Base-by-base conservation (phyloP, 257 asterid species). In the Marsdenia floribunda region DNA sequence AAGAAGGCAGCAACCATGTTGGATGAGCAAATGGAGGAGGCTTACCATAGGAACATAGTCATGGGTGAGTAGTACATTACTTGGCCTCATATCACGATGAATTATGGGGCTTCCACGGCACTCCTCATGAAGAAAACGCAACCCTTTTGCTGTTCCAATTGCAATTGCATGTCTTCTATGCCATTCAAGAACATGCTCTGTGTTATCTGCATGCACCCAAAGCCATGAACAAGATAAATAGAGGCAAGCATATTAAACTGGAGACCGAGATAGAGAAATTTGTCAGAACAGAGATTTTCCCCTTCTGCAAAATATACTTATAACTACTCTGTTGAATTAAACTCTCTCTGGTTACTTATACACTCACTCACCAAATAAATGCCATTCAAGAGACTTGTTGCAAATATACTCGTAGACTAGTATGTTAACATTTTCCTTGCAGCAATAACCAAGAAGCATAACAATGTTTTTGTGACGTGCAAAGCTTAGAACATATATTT, bases 21-120 rank as follows among this genome's bases (percentile, higher is more conserved):
- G 22, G 42, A 46, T 42, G 40, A 66, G 66, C 38, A 59, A 54
- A 59, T n/a, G 35, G 44, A 59, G 35, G 37, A 40, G 4, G 35
- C 38, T 78, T 82, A 89, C 93, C 96, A 91, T 86, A 22, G 97
- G 93, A 77, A 89, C 97, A 85, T 79, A 89, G 78, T 91, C 92
- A 61, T 89, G 93, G 52, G 97, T 91, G 54, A 91, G 85, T 78
- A 91, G 81, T 79, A 91, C 82, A 77, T 91, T 91, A 83, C 92
- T 88, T 24, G 97, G 97, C 79, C 97, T 83, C 85, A 84, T 80
- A 78, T 91, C 97, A 42, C 97, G 86, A 61, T 91, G 93, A 78
- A 91, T 83, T 40, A 91, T 89, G 64, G 97, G 97, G 87, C 96
- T 87, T 81, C 96, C 97, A 38, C 97, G 89, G 69, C 97, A 91